Percentiles rank a stretch among this genome's conserved stretches.
These are phyloP conservation scores for Debaryomyces prosopidis DNA, from an alignment of 805 yeast species.

Conservation along the genomic window DNA sequence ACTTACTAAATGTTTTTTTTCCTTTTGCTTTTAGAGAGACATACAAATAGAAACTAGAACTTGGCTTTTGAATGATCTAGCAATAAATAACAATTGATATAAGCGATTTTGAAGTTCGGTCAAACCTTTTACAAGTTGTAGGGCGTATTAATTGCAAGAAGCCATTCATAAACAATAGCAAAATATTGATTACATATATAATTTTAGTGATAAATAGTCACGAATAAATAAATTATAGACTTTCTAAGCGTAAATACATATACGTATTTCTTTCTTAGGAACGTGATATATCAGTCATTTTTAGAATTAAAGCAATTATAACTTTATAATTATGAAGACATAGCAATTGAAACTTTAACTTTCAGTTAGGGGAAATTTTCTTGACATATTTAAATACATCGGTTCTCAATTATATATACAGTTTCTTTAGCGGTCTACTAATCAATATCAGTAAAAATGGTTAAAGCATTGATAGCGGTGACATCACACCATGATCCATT, in stretches of 20 bases:
- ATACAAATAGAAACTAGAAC: no score
- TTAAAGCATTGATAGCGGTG: constrained; percentile 38
- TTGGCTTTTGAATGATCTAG: no score
- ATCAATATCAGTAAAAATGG: constrained; percentile 8
- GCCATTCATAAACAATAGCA: background rate
- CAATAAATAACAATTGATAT: no score
- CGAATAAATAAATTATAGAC: background rate
- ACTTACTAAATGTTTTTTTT: no score
- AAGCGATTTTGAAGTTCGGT: no score
- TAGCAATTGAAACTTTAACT: background rate
- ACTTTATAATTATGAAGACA: background rate
- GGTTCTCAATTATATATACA: background rate
- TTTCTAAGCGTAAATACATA: background rate
- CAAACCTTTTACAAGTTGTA: no score
- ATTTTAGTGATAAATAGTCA: no score
- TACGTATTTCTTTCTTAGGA: background rate
- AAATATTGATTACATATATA: no score
- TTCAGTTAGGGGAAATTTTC: background rate
- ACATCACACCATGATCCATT: constrained; percentile 41
- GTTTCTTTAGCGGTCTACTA: background rate
- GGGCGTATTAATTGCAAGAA: no score
- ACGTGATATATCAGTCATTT: background rate
- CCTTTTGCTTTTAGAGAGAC: no score
- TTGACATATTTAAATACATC: background rate
- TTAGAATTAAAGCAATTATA: background rate